Evolutionary conservation across 306 rosid species (phyloP).

Genomic region (Sphenostylis stenocarpa): DNA sequence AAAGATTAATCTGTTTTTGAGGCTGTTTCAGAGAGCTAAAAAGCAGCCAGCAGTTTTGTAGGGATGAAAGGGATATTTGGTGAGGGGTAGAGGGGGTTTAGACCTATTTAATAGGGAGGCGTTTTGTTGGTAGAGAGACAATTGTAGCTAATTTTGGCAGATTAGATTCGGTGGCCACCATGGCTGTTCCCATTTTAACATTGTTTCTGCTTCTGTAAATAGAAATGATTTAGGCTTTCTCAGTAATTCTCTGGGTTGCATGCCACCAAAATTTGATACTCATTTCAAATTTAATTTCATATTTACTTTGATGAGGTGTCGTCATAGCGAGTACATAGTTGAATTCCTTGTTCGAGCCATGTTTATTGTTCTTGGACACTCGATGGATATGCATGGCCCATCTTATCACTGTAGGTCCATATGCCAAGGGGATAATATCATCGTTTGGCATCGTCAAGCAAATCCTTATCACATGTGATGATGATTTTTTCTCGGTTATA

Average conservation of each 20-base stretch:
- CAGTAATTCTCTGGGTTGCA: neutral
- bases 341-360: neutral
- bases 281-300: neutral
- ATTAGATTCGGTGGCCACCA: conserved; percentile 22
- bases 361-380: neutral
- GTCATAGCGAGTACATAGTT: neutral
- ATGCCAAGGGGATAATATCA: conserved; percentile 16
- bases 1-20: conserved; percentile 43
- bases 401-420: neutral
- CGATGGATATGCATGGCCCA: conserved; percentile 17
- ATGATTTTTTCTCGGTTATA: neutral
- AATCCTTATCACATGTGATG: neutral
- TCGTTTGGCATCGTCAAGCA: neutral
- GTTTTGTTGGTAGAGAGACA: conserved; percentile 20
- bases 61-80: conserved; percentile 43
- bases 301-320: neutral
- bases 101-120: conserved; percentile 26
- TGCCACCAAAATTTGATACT: neutral
- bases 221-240: neutral
- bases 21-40: conserved; percentile 59
- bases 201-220: conserved; percentile 20
- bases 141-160: conserved; percentile 38
- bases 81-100: conserved; percentile 19
- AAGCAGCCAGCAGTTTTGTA: conserved; percentile 72
- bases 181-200: conserved; percentile 15